Percentiles rank a stretch among this genome's conserved stretches.
These are phyloP conservation scores for Microstegium vimineum DNA, from an alignment of 176 grass and related monocot species.

Conservation along the genomic window DNA sequence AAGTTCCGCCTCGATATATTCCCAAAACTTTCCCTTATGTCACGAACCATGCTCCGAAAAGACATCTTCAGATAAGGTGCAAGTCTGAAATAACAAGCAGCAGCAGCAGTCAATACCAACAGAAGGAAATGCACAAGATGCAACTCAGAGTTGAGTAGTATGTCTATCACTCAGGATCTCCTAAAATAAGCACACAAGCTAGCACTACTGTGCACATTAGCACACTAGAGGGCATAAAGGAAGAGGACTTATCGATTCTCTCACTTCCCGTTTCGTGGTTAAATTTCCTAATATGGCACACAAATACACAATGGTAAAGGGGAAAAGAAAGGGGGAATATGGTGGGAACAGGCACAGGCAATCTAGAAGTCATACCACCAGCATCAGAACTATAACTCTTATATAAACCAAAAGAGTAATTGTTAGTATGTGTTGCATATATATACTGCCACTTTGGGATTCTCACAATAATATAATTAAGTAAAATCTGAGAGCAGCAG, in stretches of 20 bases:
- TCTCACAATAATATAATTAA: background rate
- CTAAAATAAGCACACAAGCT: background rate
- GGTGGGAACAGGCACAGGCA: background rate
- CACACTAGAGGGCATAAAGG: background rate
- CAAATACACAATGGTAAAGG: background rate
- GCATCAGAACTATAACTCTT: background rate
- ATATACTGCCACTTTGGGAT: background rate
- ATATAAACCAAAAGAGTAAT: background rate
- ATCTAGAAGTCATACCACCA: background rate
- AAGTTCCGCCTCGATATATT: constrained; percentile 59
- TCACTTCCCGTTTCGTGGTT: background rate
- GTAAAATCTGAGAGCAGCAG: background rate
- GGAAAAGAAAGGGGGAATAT: background rate
- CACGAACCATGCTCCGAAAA: constrained; percentile 62
- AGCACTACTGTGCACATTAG: background rate
- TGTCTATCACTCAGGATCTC: background rate
- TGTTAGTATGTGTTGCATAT: background rate
- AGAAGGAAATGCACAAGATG: background rate
- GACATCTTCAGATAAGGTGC: constrained; percentile 42
- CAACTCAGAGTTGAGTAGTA: background rate
- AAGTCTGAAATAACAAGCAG: constrained; percentile 1
- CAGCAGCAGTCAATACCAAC: background rate
- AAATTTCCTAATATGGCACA: background rate
- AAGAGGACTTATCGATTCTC: background rate
- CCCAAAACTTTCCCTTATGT: constrained; percentile 65